Conservation (phyloP, 345 rosid species). For the Eucalyptus cloeziana region DNA sequence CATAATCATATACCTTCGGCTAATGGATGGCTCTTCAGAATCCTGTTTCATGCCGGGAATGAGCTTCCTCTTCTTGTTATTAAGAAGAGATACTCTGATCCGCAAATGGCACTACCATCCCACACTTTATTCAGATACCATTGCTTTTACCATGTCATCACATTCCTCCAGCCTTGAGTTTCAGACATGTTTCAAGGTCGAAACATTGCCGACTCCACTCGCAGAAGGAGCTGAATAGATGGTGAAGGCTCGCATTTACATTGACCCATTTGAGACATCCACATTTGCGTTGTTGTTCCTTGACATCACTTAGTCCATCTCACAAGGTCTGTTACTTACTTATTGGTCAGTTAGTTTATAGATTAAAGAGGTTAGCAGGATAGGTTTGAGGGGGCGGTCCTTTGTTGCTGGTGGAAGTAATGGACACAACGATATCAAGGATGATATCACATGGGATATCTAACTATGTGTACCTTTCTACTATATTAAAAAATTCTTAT, state of each 20-base stretch:
- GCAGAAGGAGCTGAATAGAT: slow-evolving; percentile 59
- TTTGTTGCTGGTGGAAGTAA: slow-evolving; percentile 8
- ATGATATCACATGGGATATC: slow-evolving; percentile 19
- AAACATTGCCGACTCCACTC: slow-evolving; percentile 56
- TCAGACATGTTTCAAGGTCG: slow-evolving; percentile 58
- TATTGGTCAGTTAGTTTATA: slow-evolving; percentile 56
- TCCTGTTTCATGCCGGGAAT: slow-evolving; percentile 43
- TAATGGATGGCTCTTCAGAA: slow-evolving; percentile 60
- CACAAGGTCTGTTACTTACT: slow-evolving; percentile 88
- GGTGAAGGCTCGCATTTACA: slow-evolving; percentile 56
- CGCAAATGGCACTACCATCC: slow-evolving; percentile 51
- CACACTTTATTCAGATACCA: slow-evolving; percentile 42
- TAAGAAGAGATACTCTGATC: slow-evolving; percentile 50
- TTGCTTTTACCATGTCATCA: slow-evolving; percentile 71
- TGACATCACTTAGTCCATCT: slow-evolving; percentile 69
- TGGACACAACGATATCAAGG: slow-evolving; percentile 10
- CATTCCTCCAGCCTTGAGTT: slow-evolving; percentile 55
- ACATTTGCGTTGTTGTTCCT: slow-evolving; percentile 81
- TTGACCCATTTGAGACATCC: slow-evolving; percentile 65
- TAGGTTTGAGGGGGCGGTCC: slow-evolving; percentile 18
- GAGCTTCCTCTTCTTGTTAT: slow-evolving; percentile 55
- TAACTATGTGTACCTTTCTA: not conserved
- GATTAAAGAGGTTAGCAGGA: slow-evolving; percentile 36
- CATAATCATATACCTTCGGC: slow-evolving; percentile 34
- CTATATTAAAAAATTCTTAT: not conserved